Evolutionary conservation across 352 stramenopile genomes (phyloP).

Genomic region (Albugo candida): DNA sequence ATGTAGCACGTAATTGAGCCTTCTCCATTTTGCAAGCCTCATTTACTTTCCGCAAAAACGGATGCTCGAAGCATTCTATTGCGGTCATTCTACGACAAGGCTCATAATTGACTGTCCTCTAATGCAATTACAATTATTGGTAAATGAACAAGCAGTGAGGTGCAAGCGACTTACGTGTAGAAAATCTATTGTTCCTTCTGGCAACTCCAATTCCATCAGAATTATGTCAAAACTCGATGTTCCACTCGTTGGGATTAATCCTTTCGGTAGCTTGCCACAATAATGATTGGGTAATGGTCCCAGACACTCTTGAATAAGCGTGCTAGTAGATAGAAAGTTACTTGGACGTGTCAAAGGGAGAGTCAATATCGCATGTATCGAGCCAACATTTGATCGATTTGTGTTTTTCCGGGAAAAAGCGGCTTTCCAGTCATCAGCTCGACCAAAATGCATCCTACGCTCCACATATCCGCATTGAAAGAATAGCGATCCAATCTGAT

Average conservation of each 20-base stretch:
- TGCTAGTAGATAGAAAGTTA: slow-evolving; percentile 14
- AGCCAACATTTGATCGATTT: slow-evolving; percentile 61
- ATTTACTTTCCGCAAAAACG: slow-evolving; percentile 28
- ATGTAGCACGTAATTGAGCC: slow-evolving; percentile 9
- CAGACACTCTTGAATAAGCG: slow-evolving; percentile 50
- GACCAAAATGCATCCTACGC: slow-evolving; percentile 52
- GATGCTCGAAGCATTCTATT: slow-evolving; percentile 26
- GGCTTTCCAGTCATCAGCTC: slow-evolving; percentile 56
- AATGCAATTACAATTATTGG: background rate
- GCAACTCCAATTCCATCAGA: slow-evolving; percentile 19
- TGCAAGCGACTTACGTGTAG: slow-evolving; percentile 4
- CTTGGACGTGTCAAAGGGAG: background rate
- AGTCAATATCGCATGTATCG: background rate
- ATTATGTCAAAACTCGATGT: slow-evolving; percentile 25
- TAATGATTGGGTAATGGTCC: slow-evolving; percentile 27
- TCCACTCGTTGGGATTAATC: slow-evolving; percentile 16
- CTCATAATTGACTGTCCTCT: slow-evolving; percentile 38
- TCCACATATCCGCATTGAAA: slow-evolving; percentile 70
- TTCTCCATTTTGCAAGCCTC: slow-evolving; percentile 39
- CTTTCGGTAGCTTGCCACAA: slow-evolving; percentile 27
- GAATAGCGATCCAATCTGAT: slow-evolving; percentile 52
- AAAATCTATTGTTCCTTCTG: slow-evolving; percentile 49
- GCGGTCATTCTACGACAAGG: slow-evolving; percentile 30
- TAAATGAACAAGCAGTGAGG: background rate
- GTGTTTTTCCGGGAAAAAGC: slow-evolving; percentile 51